These are phyloP conservation scores for Talaromyces sp. DNA, from an alignment of 2,329 filamentous ascomycete genomes.

Conservation along the genomic window DNA sequence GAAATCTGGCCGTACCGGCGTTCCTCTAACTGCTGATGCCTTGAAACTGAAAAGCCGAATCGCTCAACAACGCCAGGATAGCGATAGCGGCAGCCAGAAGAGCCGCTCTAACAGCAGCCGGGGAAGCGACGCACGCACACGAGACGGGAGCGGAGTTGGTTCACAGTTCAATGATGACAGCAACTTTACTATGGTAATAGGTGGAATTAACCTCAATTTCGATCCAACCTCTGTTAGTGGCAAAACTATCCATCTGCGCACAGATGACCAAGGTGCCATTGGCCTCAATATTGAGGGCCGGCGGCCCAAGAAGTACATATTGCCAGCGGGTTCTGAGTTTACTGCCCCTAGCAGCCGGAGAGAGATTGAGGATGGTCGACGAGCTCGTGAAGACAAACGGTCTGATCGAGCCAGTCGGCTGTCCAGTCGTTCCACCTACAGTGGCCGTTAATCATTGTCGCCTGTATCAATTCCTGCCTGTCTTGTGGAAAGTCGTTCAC, in stretches of 20 bases:
- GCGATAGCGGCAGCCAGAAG: conserved; percentile 38
- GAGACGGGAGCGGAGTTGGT: conserved; percentile 26
- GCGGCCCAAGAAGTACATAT: conserved; percentile 33
- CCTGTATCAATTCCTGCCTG: not conserved
- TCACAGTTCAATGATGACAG: conserved; percentile 32
- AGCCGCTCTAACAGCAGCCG: conserved; percentile 38
- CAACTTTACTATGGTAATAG: conserved; percentile 35
- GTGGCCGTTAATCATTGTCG: conserved; percentile 15
- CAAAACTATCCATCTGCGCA: conserved; percentile 35
- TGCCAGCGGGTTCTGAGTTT: conserved; percentile 28
- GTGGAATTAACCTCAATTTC: conserved; percentile 37
- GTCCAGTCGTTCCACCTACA: conserved; percentile 35
- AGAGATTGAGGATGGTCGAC: conserved; percentile 29
- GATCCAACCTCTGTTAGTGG: conserved; percentile 30
- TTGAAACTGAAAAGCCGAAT: conserved; percentile 26
- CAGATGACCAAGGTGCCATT: conserved; percentile 32
- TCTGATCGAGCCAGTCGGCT: conserved; percentile 34
- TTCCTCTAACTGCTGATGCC: conserved; percentile 31
- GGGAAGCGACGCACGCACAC: conserved; percentile 31
- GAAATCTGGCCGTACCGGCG: conserved; percentile 19
- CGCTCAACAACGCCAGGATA: conserved; percentile 23
- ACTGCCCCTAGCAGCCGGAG: conserved; percentile 24
- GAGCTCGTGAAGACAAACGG: conserved; percentile 27
- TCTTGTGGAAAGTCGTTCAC: not conserved
- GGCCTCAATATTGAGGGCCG: conserved; percentile 35